Base-by-base conservation (phyloP, 1,139 yeast species). In the Saccharomyces hybrid region DNA sequence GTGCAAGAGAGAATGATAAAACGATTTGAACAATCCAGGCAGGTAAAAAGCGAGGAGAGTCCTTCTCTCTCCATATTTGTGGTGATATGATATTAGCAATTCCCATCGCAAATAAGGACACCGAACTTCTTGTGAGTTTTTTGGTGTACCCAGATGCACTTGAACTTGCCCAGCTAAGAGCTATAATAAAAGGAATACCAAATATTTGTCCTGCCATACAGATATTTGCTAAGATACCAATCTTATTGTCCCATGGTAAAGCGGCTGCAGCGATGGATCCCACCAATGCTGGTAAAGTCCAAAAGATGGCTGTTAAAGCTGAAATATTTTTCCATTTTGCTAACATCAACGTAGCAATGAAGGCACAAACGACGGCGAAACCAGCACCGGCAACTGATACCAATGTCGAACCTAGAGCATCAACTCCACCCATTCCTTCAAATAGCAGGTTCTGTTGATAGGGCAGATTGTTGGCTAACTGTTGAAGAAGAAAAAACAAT, bases 21-120 rank as follows among this genome's bases (percentile, higher is more conserved):
- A 78, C 79, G 51, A 79, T 78, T 61, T 78, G 81, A n/a, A 78
- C 79, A 50, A 76, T 72, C 83, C 83, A 79, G 0, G 83, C 82
- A 1, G 76, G 76, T 49, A 67, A 48, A 56, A 73, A 77, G 57
- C 78, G 65, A 52, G 80, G 79, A 3, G 70, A 73, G 53, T 75
- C 77, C 16, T 59, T 64, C 9, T 56, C 71, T 59, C 69, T 67
- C 78, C 79, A 77, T 26, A 76, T 59, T 62, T 77, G 80, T 5
- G 81, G 80, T 0, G 78, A 73, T 23, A 77, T 73, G 52, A 77
- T 72, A 55, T 77, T 77, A 1, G 78, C 70, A 44, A 76, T 57
- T 52, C 75, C 68, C 54, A 73, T 76, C 47, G 70, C 69, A 41
- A 72, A 63, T 73, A 76, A 70, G 26, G 73, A 62, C 56, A 75